phyloP scores from a whole-genome alignment of 305 asterid genomes.

The Lippia alba region DNA sequence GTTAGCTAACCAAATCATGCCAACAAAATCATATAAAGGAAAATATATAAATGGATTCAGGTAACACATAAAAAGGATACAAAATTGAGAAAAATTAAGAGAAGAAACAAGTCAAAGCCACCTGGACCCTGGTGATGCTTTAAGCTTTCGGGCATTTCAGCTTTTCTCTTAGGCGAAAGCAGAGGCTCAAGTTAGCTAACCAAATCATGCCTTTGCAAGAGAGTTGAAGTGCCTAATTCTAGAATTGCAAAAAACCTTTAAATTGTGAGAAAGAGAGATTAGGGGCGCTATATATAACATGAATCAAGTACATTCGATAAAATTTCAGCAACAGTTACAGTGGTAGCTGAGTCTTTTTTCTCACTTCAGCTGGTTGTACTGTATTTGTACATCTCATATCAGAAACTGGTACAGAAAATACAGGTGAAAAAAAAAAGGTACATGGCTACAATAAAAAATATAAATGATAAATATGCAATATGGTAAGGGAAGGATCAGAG shows the following conservation, averaged over 20 bases:
- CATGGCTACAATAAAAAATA: slow-evolving; percentile 28
- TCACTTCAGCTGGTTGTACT: slow-evolving; percentile 30
- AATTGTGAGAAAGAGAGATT: slow-evolving; percentile 11
- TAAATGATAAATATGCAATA: slow-evolving; percentile 41
- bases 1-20: too few species aligned
- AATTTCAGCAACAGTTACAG: slow-evolving; percentile 28
- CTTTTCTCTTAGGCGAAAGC: too few species aligned
- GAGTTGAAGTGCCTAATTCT: too few species aligned
- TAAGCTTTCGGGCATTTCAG: too few species aligned
- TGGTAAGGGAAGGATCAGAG: slow-evolving; percentile 44
- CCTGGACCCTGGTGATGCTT: too few species aligned
- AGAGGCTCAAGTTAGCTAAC: too few species aligned
- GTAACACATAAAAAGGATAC: too few species aligned
- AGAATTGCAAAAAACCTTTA: not conserved
- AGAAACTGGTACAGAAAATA: slow-evolving; percentile 36
- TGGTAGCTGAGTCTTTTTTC: slow-evolving; percentile 36
- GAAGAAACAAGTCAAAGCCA: too few species aligned
- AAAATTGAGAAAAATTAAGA: too few species aligned
- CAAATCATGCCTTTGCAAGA: too few species aligned
- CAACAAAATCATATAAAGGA: too few species aligned
- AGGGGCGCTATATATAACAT: slow-evolving; percentile 19
- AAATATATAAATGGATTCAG: too few species aligned
- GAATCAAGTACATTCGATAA: slow-evolving; percentile 25
- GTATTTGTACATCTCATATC: slow-evolving; percentile 45
- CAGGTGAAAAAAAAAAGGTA: slow-evolving; percentile 39